Percentiles rank a stretch among this genome's conserved stretches.
These are phyloP conservation scores for Candida michaelii DNA, from an alignment of 805 yeast genomes.

Conservation along the genomic window DNA sequence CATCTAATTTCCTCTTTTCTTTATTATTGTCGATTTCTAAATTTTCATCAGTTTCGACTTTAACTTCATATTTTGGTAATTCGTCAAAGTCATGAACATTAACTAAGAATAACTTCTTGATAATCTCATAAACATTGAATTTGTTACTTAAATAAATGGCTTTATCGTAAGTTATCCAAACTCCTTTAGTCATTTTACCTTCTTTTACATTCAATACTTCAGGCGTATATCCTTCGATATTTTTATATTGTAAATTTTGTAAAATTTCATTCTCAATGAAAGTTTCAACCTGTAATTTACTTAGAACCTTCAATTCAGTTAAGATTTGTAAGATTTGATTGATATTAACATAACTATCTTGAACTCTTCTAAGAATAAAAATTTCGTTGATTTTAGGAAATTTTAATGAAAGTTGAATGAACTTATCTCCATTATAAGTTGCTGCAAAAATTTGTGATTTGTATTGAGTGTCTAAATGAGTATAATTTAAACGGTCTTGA, in stretches of 20 bases:
- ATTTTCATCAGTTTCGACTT: not conserved
- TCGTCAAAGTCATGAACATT: constrained; percentile 45
- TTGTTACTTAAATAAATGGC: constrained; percentile 39
- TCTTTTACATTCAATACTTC: constrained; percentile 29
- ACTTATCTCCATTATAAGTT: constrained; percentile 35
- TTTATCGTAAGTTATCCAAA: constrained; percentile 46
- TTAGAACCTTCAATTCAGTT: constrained; percentile 26
- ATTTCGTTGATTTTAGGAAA: constrained; percentile 8
- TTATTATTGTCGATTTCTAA: not conserved
- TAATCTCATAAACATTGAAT: constrained; percentile 39
- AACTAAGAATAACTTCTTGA: constrained; percentile 37
- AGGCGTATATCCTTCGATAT: constrained; percentile 19
- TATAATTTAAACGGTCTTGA: constrained; percentile 31
- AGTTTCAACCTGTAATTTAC: constrained; percentile 26
- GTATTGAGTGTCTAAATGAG: constrained; percentile 30
- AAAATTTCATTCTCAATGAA: constrained; percentile 35
- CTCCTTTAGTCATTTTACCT: constrained; percentile 31
- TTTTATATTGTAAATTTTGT: constrained; percentile 28
- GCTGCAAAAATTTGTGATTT: constrained; percentile 24
- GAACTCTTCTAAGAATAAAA: constrained; percentile 38
- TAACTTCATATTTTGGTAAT: constrained; percentile 24
- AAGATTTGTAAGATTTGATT: constrained; percentile 37
- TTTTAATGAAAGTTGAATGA: constrained; percentile 28
- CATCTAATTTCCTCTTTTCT: constrained; percentile 6
- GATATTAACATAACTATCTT: constrained; percentile 42